A percentile compares a stretch with the other conserved stretches of the same genome.
Evolutionary conservation across 441 rosid genomes (phyloP).

Genomic region (Flueggea neowawraea): DNA sequence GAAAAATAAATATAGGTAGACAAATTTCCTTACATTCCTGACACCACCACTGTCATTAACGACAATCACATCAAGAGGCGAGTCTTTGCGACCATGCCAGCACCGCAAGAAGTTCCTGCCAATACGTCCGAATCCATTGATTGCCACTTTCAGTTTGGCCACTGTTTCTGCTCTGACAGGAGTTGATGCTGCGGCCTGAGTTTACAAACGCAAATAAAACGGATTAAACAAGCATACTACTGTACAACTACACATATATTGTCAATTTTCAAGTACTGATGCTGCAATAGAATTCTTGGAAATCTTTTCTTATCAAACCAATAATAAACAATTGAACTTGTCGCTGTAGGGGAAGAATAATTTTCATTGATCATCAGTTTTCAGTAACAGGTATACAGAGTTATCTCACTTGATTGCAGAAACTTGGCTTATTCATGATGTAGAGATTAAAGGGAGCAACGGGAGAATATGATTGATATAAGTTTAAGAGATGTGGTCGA

Average conservation of each 20-base stretch:
- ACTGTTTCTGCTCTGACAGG: slow-evolving; percentile 64
- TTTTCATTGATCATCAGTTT: too few species aligned
- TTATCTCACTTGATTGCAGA: too few species aligned
- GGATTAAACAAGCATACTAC: neutral
- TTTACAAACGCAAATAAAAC: slow-evolving; percentile 1
- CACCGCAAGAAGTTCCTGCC: slow-evolving; percentile 98
- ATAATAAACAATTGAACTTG: too few species aligned
- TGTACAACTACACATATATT: neutral
- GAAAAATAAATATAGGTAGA: too few species aligned
- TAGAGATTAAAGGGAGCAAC: too few species aligned
- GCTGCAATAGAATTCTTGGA: too few species aligned
- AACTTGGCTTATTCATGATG: too few species aligned
- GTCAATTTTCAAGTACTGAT: too few species aligned
- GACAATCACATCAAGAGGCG: slow-evolving; percentile 89
- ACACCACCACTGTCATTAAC: slow-evolving; percentile 99
- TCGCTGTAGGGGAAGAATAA: too few species aligned
- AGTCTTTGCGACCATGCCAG: slow-evolving; percentile 95
- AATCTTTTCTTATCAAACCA: too few species aligned
- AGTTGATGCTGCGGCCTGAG: slow-evolving; percentile 44
- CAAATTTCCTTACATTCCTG: slow-evolving; percentile 57
- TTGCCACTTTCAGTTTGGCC: slow-evolving; percentile 93
- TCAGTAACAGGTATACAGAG: too few species aligned
- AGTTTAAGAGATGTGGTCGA: too few species aligned
- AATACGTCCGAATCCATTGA: slow-evolving; percentile 94
- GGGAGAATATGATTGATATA: slow-evolving; percentile 19